These are phyloP conservation scores for Cryptococcus floricola DNA, from an alignment of 1,284 basidiomycete genomes.

Conservation along the genomic window DNA sequence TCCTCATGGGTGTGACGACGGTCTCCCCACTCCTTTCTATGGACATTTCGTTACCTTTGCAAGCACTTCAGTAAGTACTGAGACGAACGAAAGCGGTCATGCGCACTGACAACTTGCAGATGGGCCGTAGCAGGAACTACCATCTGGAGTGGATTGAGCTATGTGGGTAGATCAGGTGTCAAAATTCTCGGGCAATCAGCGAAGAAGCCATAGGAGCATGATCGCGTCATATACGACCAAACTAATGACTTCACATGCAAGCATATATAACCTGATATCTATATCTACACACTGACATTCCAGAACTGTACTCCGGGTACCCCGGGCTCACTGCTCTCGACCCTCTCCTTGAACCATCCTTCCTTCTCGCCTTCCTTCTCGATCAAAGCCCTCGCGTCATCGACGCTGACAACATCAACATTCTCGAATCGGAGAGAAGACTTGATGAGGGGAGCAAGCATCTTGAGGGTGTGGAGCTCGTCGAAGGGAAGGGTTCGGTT, in stretches of 20 bases:
- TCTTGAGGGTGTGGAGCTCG: conserved; percentile 70
- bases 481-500: conserved; percentile 83
- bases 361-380: conserved; percentile 33
- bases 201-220: neutral
- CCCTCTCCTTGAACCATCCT: conserved; percentile 51
- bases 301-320: conserved; percentile 79
- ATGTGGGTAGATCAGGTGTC: conserved; percentile 71
- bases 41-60: conserved; percentile 58
- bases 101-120: conserved; percentile 52
- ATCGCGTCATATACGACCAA: neutral
- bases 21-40: conserved; percentile 72
- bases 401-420: conserved; percentile 66
- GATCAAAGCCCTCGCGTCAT: conserved; percentile 56
- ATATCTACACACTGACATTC: conserved; percentile 30
- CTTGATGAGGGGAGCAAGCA: conserved; percentile 77
- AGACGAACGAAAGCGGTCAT: neutral
- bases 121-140: conserved; percentile 84
- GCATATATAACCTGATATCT: neutral
- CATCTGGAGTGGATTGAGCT: conserved; percentile 85
- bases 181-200: conserved; percentile 50
- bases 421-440: conserved; percentile 72
- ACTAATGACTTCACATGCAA: neutral
- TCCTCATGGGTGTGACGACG: conserved; percentile 84
- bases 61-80: conserved; percentile 61
- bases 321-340: conserved; percentile 81